phyloP scores from a whole-genome alignment of 2,329 filamentous ascomycete genomes.

The Cercospora canescens region DNA sequence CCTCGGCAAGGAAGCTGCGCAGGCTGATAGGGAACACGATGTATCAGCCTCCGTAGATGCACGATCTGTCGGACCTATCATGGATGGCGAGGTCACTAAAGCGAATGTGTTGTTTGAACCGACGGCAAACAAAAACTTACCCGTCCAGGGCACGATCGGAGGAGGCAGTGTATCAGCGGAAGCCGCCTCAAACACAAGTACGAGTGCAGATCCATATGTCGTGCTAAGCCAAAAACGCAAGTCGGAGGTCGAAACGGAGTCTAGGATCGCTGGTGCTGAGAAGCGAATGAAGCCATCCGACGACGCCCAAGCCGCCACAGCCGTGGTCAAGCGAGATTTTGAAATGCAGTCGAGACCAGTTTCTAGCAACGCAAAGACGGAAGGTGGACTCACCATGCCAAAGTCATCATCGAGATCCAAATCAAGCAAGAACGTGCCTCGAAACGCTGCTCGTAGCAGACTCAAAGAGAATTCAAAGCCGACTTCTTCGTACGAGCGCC shows the following conservation, averaged over 20 bases:
- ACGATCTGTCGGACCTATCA: not conserved
- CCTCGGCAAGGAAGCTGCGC: not conserved
- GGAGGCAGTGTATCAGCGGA: not conserved
- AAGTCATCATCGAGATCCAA: no score
- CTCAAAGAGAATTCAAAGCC: no score
- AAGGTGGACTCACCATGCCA: no score
- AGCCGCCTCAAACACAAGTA: not conserved
- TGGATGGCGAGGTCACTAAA: not conserved
- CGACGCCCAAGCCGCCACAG: not conserved
- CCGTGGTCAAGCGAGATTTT: not conserved
- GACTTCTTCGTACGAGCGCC: no score
- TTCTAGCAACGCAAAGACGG: no score
- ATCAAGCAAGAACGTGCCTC: no score
- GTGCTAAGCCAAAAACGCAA: not conserved
- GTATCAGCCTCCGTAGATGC: not conserved
- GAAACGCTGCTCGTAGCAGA: no score
- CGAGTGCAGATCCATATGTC: not conserved
- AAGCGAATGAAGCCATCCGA: not conserved
- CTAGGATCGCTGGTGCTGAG: not conserved
- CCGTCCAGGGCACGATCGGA: not conserved
- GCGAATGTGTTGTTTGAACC: not conserved
- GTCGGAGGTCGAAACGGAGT: not conserved
- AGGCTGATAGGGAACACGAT: not conserved
- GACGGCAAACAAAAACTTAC: not conserved
- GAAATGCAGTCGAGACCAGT: not conserved